phyloP scores from a whole-genome alignment of 2,329 filamentous ascomycete genomes.

The Colletotrichum echinochloae region DNA sequence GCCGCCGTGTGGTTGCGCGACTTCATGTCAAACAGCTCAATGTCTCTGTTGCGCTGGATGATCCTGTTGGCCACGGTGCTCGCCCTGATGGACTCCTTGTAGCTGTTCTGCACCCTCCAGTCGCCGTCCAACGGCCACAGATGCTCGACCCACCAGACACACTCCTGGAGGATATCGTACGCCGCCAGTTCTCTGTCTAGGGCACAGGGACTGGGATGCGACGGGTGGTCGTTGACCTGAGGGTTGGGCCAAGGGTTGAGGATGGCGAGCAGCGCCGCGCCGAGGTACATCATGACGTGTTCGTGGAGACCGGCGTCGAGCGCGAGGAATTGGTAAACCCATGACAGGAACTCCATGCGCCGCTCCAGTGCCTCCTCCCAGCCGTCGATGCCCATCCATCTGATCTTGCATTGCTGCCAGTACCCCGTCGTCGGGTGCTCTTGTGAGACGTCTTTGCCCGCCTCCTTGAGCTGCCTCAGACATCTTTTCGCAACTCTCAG shows the following conservation, averaged over 20 bases:
- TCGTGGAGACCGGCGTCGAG: constrained; percentile 29
- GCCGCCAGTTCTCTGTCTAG: constrained; percentile 17
- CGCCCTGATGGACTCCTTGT: not conserved
- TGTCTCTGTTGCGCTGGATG: constrained; percentile 25
- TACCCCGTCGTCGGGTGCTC: not conserved
- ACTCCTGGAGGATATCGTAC: constrained; percentile 27
- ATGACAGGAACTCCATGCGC: constrained; percentile 17
- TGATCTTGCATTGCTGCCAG: not conserved
- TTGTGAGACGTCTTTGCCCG: constrained; percentile 2
- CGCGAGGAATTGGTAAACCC: constrained; percentile 29
- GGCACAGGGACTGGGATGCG: not conserved
- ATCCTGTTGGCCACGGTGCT: not conserved
- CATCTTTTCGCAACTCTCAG: not conserved
- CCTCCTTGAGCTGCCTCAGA: not conserved
- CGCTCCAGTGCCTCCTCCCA: constrained; percentile 9
- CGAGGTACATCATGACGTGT: constrained; percentile 27
- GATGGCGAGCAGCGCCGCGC: constrained; percentile 23
- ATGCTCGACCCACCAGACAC: constrained; percentile 28
- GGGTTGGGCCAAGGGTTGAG: constrained; percentile 33
- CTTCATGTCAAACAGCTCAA: constrained; percentile 6
- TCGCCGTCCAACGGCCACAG: constrained; percentile 19
- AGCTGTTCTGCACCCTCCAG: not conserved
- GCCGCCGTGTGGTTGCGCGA: constrained; percentile 12
- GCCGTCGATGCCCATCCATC: constrained; percentile 8
- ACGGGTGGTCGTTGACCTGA: not conserved